Base-by-base conservation (phyloP, 1,284 basidiomycete species). In the Leccinum solheimii region DNA sequence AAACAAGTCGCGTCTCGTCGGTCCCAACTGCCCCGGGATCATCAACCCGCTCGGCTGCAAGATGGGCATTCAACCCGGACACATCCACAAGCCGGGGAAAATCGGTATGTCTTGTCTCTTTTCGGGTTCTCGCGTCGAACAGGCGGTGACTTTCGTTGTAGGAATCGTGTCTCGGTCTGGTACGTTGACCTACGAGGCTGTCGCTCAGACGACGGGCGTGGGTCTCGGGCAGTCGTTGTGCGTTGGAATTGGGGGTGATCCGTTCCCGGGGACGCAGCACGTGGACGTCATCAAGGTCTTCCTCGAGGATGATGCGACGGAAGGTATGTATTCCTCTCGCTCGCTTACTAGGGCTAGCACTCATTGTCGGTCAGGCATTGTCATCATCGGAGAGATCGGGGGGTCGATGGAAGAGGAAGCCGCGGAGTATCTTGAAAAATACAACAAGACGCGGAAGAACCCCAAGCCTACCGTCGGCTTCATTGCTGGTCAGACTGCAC, bases 391-490 rank as follows among this genome's bases (percentile, higher is more conserved):
- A 68, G 97, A 99, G 79, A 99, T 99, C 72, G 97, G 97, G 70
- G 97, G 97, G 30, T 91, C 92, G 19, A 99, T 98, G 96, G 97
- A 99, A 80, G 97, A 99, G 77, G 97, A 99, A 69, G 97, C 97
- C 16, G 97, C 97, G 4, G 97, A 96, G 72, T 97, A 96, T 79
- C 83, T 99, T 61, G 90, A 92, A 75, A 83, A 87, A 77, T 91
- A 94, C 83, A 99, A 99, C 86, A 92, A 94, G 79, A 94, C 91
- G 50, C 85, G 92, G 50, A 79, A 80, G 64, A 84, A 91, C 70
- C 94, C 94, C 66, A 99, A 99, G 79, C 97, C 97, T 59, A 95
- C 99, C 50, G 95, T 99, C 62, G 93, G 92, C 58, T 99, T 99
- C 79, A 98, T 99, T 72, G 97, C 97, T 63, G 97, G 95, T 62